These are phyloP conservation scores for Euclidium syriacum DNA, from an alignment of 345 rosid species.

Conservation along the genomic window DNA sequence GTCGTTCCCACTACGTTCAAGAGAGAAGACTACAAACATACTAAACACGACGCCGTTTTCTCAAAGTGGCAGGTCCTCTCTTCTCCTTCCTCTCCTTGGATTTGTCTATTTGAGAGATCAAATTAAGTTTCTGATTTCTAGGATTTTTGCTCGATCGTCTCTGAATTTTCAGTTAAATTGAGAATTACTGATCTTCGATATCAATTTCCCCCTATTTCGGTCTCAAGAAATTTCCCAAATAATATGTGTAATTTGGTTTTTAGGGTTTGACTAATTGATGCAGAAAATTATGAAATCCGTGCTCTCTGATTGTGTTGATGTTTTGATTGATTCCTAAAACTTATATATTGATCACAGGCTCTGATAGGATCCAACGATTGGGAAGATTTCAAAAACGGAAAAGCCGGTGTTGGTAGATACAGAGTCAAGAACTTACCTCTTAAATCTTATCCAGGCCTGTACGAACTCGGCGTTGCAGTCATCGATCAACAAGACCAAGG, in stretches of 20 bases:
- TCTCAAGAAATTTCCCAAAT: no score
- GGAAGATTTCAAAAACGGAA: conserved; percentile 55
- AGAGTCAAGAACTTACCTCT: conserved; percentile 72
- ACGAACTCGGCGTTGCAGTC: conserved; percentile 62
- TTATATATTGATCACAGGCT: conserved; percentile 37
- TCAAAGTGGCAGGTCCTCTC: conserved; percentile 69
- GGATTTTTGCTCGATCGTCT: not conserved
- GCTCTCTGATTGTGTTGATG: not conserved
- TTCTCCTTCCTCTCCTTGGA: not conserved
- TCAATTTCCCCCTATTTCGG: no score
- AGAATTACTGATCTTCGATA: not conserved
- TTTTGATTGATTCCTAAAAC: not conserved
- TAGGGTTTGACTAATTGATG: no score
- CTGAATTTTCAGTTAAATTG: not conserved
- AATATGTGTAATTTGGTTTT: no score
- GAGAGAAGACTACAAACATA: conserved; percentile 63
- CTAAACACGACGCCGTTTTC: conserved; percentile 70
- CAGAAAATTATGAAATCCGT: not conserved
- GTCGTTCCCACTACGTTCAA: conserved; percentile 31
- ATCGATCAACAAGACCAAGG: conserved; percentile 21
- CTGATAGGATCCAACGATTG: conserved; percentile 73
- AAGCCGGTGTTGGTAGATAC: conserved; percentile 70
- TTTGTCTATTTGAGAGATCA: not conserved
- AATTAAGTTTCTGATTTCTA: conserved; percentile 4
- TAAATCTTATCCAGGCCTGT: conserved; percentile 51